Evolutionary conservation across 2,329 filamentous ascomycete species (phyloP).

Genomic region (Trichophyton benhamiae): DNA sequence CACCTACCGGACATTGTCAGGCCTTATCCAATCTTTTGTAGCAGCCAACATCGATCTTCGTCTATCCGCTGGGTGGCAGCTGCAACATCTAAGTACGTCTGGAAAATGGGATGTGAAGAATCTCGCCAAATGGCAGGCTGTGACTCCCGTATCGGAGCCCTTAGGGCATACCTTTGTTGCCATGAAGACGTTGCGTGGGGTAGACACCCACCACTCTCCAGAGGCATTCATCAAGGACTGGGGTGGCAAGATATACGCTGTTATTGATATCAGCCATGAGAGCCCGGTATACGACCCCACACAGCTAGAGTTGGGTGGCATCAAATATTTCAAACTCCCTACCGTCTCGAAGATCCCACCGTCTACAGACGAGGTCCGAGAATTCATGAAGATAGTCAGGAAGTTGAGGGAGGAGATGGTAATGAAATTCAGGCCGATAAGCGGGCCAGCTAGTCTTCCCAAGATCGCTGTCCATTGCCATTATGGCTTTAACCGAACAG

Average conservation of each 20-base stretch:
- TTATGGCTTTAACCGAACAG: constrained; percentile 89
- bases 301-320: constrained; percentile 52
- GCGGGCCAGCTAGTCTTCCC: too few relatives aligned
- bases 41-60: constrained; percentile 60
- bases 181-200: constrained; percentile 85
- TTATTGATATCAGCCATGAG: constrained; percentile 86
- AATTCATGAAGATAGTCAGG: constrained; percentile 49
- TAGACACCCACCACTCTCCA: constrained; percentile 72
- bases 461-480: constrained; percentile 78
- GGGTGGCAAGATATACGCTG: constrained; percentile 54
- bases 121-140: constrained; percentile 75
- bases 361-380: constrained; percentile 45
- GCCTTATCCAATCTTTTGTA: constrained; percentile 73
- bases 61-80: constrained; percentile 76
- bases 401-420: constrained; percentile 45
- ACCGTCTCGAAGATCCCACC: constrained; percentile 89
- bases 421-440: constrained; percentile 17
- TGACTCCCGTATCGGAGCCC: constrained; percentile 61
- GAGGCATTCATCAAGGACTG: constrained; percentile 56
- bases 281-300: constrained; percentile 76
- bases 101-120: constrained; percentile 99
- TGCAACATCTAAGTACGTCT: constrained; percentile 74
- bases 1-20: constrained; percentile 63
- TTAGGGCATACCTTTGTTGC: constrained; percentile 74
- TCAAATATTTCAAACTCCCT: constrained; percentile 73